These are phyloP conservation scores for Dalbergia cultrata DNA, from an alignment of 306 rosid species.

Conservation along the genomic window DNA sequence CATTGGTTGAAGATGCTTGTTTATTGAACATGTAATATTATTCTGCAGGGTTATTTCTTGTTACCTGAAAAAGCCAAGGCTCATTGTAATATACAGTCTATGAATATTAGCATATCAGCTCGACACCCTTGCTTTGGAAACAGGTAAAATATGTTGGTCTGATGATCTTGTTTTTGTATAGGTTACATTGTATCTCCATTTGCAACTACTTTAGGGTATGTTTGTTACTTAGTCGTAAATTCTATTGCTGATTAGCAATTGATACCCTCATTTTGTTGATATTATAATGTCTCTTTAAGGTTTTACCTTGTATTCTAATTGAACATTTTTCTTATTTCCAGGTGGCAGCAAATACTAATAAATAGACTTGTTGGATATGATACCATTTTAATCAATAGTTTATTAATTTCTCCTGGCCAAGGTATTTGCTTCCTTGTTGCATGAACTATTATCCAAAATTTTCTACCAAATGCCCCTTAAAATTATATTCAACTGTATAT, in stretches of 20 bases:
- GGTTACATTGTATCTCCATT: neutral
- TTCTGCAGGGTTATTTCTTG: conserved; percentile 85
- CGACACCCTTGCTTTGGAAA: conserved; percentile 96
- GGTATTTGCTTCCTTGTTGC: conserved; percentile 59
- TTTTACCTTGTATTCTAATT: conserved; percentile 26
- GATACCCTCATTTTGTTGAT: conserved; percentile 37
- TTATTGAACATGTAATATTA: conserved; percentile 31
- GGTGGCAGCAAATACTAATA: conserved; percentile 98
- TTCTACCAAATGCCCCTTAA: neutral
- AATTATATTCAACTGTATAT: neutral
- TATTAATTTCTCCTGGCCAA: conserved; percentile 90
- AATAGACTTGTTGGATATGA: conserved; percentile 98
- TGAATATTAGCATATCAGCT: conserved; percentile 90
- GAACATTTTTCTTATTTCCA: conserved; percentile 52
- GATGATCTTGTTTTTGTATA: conserved; percentile 25
- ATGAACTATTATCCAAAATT: conserved; percentile 28
- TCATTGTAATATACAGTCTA: conserved; percentile 78
- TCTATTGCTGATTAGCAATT: conserved; percentile 33
- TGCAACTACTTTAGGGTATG: neutral
- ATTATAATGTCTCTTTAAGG: neutral
- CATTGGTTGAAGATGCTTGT: conserved; percentile 28
- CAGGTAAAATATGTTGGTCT: conserved; percentile 59
- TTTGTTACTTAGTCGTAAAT: conserved; percentile 29
- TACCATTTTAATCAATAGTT: conserved; percentile 95
- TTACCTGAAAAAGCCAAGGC: conserved; percentile 92